A percentile compares a stretch with the other conserved stretches of the same genome.
Evolutionary conservation across 108 stramenopile genomes (phyloP).

Genomic region (Seminavis robusta): DNA sequence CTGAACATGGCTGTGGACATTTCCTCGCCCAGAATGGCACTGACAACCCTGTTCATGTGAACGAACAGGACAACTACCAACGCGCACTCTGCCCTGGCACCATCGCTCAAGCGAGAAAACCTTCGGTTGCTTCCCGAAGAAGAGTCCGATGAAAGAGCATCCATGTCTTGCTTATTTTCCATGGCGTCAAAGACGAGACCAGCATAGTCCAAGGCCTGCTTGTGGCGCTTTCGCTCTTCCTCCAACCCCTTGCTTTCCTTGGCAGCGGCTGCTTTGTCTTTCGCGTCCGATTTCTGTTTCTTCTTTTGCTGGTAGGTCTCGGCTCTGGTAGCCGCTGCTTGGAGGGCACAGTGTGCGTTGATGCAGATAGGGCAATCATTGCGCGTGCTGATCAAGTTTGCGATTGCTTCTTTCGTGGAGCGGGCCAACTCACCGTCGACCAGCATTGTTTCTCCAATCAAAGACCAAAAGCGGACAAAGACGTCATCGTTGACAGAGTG

Average conservation of each 20-base stretch:
- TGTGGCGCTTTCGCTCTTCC: too few species aligned
- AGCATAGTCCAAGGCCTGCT: neutral
- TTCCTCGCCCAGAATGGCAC: constrained; percentile 2
- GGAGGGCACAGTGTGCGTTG: neutral
- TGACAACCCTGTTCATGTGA: neutral
- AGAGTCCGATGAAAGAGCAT: too few species aligned
- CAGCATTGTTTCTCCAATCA: constrained; percentile 1
- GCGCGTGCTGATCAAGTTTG: neutral
- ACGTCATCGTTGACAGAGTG: constrained; percentile 5
- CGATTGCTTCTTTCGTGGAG: neutral
- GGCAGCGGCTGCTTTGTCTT: too few species aligned
- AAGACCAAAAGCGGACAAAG: constrained; percentile 3
- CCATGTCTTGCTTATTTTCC: too few species aligned
- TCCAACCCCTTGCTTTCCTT: too few species aligned
- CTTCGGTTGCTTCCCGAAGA: neutral
- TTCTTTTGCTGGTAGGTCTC: too few species aligned
- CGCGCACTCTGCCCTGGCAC: constrained; percentile 1
- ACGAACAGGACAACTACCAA: neutral
- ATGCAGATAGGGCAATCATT: constrained; percentile 4
- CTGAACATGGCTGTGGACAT: constrained; percentile 5
- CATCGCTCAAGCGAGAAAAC: neutral
- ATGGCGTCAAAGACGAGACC: neutral
- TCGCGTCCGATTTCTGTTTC: too few species aligned
- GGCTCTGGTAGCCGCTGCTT: neutral
- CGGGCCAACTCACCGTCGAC: constrained; percentile 3